Conservation (phyloP, 2,329 filamentous ascomycete genomes). For the Colletotrichum salicis region DNA sequence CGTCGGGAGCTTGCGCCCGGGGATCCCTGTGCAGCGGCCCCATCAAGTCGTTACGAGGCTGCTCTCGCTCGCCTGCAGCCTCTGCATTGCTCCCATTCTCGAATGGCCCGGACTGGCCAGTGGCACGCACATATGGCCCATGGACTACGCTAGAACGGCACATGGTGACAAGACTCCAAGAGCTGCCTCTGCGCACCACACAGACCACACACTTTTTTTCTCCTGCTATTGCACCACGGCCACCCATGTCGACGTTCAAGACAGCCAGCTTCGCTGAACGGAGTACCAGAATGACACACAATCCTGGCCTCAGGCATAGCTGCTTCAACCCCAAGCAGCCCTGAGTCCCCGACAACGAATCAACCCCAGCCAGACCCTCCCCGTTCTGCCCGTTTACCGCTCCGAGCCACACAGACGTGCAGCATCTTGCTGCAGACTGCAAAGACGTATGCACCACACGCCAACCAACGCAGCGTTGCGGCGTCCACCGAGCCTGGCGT, state of each 20-base stretch:
- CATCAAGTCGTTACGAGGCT: conserved; percentile 45
- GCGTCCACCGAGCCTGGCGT: conserved; percentile 4
- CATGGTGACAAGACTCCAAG: not conserved
- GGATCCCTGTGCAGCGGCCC: conserved; percentile 38
- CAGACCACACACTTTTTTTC: conserved; percentile 6
- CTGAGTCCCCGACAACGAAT: conserved; percentile 26
- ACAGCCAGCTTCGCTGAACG: too few relatives aligned
- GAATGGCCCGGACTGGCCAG: not conserved
- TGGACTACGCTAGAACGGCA: conserved; percentile 1
- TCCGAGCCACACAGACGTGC: conserved; percentile 32
- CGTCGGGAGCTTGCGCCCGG: conserved; percentile 40
- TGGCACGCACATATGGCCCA: not conserved
- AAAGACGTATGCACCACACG: conserved; percentile 20
- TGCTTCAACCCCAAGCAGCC: conserved; percentile 19
- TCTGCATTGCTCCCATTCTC: conserved; percentile 5
- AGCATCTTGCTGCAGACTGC: conserved; percentile 13
- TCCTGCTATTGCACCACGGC: not conserved
- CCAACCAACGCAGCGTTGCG: conserved; percentile 33
- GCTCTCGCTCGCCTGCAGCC: conserved; percentile 37
- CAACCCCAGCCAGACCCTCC: conserved; percentile 24
- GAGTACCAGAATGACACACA: conserved; percentile 16
- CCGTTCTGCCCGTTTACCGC: conserved; percentile 29
- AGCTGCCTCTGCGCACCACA: not conserved
- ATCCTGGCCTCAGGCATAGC: conserved; percentile 28
- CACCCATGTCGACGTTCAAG: not conserved